Conservation (phyloP, 2,329 filamentous ascomycete genomes). For the Akanthomyces muscarius region DNA sequence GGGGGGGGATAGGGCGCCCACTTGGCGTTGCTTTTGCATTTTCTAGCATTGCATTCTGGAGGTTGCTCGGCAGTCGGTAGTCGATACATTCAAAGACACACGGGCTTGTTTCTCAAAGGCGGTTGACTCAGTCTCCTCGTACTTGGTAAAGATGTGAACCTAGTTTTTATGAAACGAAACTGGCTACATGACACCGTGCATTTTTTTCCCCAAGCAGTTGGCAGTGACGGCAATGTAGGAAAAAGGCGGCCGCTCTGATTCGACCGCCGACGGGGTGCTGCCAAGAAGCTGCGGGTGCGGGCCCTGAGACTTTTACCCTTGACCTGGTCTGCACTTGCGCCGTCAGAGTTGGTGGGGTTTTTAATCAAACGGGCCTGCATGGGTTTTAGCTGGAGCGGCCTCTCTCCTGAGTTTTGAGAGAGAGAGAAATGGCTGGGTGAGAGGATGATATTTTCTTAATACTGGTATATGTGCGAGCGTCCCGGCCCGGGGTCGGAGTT, state of each 20-base stretch:
- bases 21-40: not conserved
- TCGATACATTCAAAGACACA: no score
- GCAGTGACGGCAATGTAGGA: not conserved
- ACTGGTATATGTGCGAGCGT: no score
- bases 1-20: not conserved
- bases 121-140: no score
- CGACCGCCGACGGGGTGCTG: not conserved
- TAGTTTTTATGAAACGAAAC: no score
- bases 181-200: no score
- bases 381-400: not conserved
- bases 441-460: not conserved
- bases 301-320: not conserved
- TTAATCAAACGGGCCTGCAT: constrained; percentile 13
- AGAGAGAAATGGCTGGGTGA: not conserved
- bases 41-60: no score
- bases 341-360: constrained; percentile 2
- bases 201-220: no score
- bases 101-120: no score
- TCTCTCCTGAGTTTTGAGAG: constrained; percentile 6
- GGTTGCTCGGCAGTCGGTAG: no score
- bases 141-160: no score
- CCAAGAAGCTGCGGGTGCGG: not conserved
- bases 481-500: not conserved
- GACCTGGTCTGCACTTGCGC: not conserved
- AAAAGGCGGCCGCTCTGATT: not conserved